A percentile compares a stretch with the other conserved stretches of the same genome.
phyloP scores from a whole-genome alignment of 805 yeast genomes.

The Candida khao-thaluensis region DNA sequence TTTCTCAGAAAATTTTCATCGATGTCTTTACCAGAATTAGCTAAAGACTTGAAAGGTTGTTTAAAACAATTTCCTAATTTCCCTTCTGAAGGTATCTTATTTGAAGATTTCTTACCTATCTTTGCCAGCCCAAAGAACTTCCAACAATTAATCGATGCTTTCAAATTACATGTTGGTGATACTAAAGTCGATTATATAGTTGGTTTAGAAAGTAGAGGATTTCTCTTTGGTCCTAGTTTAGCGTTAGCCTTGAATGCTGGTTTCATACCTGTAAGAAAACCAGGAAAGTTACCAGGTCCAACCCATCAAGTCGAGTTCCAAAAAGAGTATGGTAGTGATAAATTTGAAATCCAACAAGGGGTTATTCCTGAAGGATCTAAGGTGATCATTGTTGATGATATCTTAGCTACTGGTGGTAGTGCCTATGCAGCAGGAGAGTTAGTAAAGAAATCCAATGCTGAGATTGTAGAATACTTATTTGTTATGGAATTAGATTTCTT shows the following conservation, averaged over 20 bases:
- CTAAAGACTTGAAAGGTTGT: conserved; percentile 36
- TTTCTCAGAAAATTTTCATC: conserved; percentile 3
- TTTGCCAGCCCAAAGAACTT: conserved; percentile 80
- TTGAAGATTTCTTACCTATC: conserved; percentile 93
- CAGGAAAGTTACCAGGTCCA: conserved; percentile 93
- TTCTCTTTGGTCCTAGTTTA: conserved; percentile 91
- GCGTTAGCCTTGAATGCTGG: conserved; percentile 89
- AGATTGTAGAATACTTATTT: conserved; percentile 77
- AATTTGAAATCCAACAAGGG: conserved; percentile 82
- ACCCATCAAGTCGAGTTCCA: conserved; percentile 66
- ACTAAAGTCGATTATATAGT: conserved; percentile 81
- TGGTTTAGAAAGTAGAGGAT: conserved; percentile 96
- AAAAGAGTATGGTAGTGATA: conserved; percentile 93
- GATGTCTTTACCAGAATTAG: conserved; percentile 28
- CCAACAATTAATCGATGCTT: conserved; percentile 77
- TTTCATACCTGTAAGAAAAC: conserved; percentile 92
- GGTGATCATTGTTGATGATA: conserved; percentile 90
- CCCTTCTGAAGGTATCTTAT: conserved; percentile 88
- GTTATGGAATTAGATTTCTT: conserved; percentile 94
- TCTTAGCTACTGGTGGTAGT: conserved; percentile 97
- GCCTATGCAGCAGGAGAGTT: conserved; percentile 92
- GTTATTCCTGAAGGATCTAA: conserved; percentile 77
- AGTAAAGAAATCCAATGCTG: conserved; percentile 62
- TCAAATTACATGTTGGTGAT: conserved; percentile 67
- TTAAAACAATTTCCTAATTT: conserved; percentile 83